A percentile compares a stretch with the other conserved stretches of the same genome.
Conservation (phyloP, 305 asterid species). For the Fraxinus sp. region DNA sequence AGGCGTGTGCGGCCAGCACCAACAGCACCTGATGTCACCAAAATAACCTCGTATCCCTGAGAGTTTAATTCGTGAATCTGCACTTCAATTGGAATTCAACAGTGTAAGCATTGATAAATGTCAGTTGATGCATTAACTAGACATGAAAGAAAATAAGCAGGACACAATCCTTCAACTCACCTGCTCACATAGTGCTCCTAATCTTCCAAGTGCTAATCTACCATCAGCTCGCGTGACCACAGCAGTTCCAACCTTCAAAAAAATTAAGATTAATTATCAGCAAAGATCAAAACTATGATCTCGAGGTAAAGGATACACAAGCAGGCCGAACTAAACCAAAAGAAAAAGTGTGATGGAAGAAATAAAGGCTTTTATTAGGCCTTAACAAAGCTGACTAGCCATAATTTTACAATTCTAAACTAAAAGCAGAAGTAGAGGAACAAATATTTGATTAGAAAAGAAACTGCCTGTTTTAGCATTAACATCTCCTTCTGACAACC, state of each 20-base stretch:
- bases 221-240: constrained; percentile 89
- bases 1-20: constrained; percentile 95
- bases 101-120: constrained; percentile 21
- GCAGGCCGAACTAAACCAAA: constrained; percentile 1
- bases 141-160: not conserved
- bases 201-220: constrained; percentile 90
- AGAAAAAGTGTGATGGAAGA: constrained; percentile 2
- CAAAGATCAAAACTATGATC: constrained; percentile 8
- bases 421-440: not conserved
- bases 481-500: not conserved
- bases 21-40: constrained; percentile 97
- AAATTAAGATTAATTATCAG: constrained; percentile 19
- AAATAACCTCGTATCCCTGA: constrained; percentile 82
- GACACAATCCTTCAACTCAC: constrained; percentile 31
- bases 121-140: constrained; percentile 13
- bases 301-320: not conserved
- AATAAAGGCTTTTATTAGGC: not conserved
- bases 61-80: constrained; percentile 85
- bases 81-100: constrained; percentile 31
- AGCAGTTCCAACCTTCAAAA: constrained; percentile 91
- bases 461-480: not conserved
- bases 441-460: constrained; percentile 6
- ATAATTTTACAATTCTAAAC: not conserved
- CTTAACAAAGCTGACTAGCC: not conserved
- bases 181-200: constrained; percentile 98